Percentiles rank a stretch among this genome's conserved stretches.
These are phyloP conservation scores for Cucumis cinereus DNA, from an alignment of 306 rosid species.

Conservation along the genomic window DNA sequence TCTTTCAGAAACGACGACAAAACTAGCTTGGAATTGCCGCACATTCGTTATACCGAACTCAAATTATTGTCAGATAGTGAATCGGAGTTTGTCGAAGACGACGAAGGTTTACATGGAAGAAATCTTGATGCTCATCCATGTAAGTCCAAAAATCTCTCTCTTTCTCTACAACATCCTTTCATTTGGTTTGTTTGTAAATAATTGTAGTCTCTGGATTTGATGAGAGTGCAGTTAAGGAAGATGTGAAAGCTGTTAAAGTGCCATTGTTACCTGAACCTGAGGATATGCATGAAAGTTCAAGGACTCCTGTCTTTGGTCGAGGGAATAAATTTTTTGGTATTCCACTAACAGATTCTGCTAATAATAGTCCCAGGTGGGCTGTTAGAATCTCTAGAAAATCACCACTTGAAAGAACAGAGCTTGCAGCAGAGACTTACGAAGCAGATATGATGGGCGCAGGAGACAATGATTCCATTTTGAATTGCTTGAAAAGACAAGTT, in stretches of 20 bases:
- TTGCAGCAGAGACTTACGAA: conserved; percentile 31
- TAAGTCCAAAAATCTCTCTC: conserved; percentile 15
- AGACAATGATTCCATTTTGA: conserved; percentile 37
- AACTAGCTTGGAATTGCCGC: conserved; percentile 29
- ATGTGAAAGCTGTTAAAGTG: conserved; percentile 24
- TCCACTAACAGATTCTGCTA: conserved; percentile 53
- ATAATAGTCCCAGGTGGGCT: conserved; percentile 50
- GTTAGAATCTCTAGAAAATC: conserved; percentile 29
- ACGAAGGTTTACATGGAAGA: conserved; percentile 11
- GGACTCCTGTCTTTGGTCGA: conserved; percentile 34
- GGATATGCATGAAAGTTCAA: conserved; percentile 32
- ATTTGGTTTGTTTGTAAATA: background rate
- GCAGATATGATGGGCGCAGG: conserved; percentile 19
- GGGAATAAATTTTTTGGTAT: conserved; percentile 67
- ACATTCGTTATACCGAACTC: conserved; percentile 26
- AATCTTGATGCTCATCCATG: conserved; percentile 15
- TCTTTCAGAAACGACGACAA: conserved; percentile 14
- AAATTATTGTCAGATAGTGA: conserved; percentile 25
- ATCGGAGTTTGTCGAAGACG: conserved; percentile 25
- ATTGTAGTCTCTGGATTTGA: background rate
- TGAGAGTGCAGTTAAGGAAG: conserved; percentile 37
- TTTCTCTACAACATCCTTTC: background rate
- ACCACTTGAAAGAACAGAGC: conserved; percentile 20
- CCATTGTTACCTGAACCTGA: conserved; percentile 39
- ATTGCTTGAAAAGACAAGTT: conserved; percentile 46